Base-by-base conservation (phyloP, 108 stramenopile genomes). In the Fragilaria radians region DNA sequence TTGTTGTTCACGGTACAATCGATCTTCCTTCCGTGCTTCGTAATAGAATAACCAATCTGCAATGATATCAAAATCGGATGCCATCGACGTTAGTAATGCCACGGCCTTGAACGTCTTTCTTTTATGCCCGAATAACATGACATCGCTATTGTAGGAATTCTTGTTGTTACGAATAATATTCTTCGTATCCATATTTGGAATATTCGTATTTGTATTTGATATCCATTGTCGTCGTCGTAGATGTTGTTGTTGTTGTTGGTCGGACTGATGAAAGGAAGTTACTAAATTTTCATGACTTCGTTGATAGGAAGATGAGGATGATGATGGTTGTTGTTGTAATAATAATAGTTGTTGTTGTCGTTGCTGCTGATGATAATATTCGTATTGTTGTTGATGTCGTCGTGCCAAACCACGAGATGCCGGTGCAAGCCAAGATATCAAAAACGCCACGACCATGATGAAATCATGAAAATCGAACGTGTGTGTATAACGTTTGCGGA, bases 31-130 rank as follows among this genome's bases (percentile, higher is more conserved):
- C 0, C 22, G 23, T n/a, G 46, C 42, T 30, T 68, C 46, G 26
- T 45, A 28, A 45, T 68, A 68, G 33, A 66, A 73, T 27, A 48
- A 24, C 67, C 66, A 73, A 34, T 73, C 72, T 5, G 56, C 46
- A 33, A 73, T 46, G 18, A 73, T 62, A 53, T 73, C 72, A 28
- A 73, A 64, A 33, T 73, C 72, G 9, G 72, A 36, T 0, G 72
- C 72, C 22, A 63, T 3, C 9, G 64, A 66, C 4, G 66, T 61
- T 22, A 73, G 48, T 11, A 28, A 52, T 14, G 59, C 33, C 36
- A 61, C 42, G n/a, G 66, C 66, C 29, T 57, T 54, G 52, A 59
- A 71, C 0, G 45, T 31, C 42, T 71, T 71, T 4, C 70, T 61
- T 29, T 52, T 51, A 25, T 59, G 51, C 11, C 36, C 36, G 36